phyloP scores from a whole-genome alignment of 2,329 filamentous ascomycete species.

The Monosporascus sp. region DNA sequence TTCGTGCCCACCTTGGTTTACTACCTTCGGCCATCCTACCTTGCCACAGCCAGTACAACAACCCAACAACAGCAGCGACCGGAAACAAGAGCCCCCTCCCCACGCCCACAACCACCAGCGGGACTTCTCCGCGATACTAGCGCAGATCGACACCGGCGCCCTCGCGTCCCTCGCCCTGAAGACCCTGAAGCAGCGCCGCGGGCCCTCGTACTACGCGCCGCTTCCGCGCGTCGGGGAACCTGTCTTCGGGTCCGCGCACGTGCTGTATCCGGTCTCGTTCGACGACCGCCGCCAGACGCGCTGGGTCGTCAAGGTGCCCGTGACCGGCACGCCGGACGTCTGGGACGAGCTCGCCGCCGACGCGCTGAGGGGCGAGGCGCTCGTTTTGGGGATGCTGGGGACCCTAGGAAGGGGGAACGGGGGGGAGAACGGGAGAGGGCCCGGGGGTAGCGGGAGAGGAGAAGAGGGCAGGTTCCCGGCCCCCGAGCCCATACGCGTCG shows the following conservation, averaged over 20 bases:
- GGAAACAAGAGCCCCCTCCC: background rate
- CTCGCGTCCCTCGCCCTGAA: constrained; percentile 11
- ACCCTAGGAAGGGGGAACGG: background rate
- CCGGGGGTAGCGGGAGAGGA: constrained; percentile 3
- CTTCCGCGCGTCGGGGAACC: constrained; percentile 9
- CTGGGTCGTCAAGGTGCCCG: constrained; percentile 22
- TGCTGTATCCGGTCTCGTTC: constrained; percentile 17
- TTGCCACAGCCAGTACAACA: background rate
- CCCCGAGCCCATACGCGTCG: background rate
- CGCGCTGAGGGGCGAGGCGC: constrained; percentile 15
- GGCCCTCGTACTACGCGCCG: constrained; percentile 1
- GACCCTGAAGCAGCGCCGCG: constrained; percentile 3
- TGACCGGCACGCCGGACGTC: constrained; percentile 9
- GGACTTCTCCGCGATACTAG: constrained; percentile 13
- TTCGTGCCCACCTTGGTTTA: background rate
- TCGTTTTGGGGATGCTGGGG: constrained; percentile 13
- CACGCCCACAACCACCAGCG: background rate
- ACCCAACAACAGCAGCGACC: background rate
- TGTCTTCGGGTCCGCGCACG: constrained; percentile 15
- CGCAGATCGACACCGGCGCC: constrained; percentile 11
- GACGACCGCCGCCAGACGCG: background rate
- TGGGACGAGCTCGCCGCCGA: constrained; percentile 14
- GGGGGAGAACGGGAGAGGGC: constrained; percentile 4
- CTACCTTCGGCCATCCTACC: no score
- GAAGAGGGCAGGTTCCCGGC: background rate